Evolutionary conservation across 1,139 yeast species (phyloP), one percentile per base, ranked within the genome.

Genomic region (Blastobotrys indianensis): DNA sequence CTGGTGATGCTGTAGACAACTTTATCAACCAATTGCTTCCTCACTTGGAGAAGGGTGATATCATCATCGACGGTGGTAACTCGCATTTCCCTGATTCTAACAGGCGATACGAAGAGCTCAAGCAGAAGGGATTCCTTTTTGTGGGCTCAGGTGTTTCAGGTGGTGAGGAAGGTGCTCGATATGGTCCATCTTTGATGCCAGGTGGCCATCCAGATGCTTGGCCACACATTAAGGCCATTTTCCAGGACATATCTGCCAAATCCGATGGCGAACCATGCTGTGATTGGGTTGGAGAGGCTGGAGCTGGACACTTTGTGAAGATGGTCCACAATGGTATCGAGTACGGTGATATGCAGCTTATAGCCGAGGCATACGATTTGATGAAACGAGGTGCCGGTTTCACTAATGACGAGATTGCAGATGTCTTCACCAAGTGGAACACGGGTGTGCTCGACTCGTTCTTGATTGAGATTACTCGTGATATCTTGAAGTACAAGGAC

Each of bases 251-350:
- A 62, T 75, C 97, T 50, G 98, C 98, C 65, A 87, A 92, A 77
- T 71, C 95, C 54, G 97, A 92, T 64, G 97, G 96, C 62, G 97
- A 92, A 74, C 96, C 98, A 67, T 92, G 98, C 76, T 92, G 98
- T 75, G 98, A 92, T 80, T 92, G 98, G 98, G 97, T 92, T 63
- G 98, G 98, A 65, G 95, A 90, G 62, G 95, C 94, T 50, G 98
- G 98, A 71, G 81, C 97, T 46, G 98, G 98, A 66, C 98, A 92
- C 75, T 92, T 85, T 75, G 97, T 92, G 68, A 92, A 92, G 79
- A 92, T 92, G 98, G 97, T 92, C 60, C 98, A 92, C 80, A 92
- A 92, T 70, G 98, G 98, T 85, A 92, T 92, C 64, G 98, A 92
- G 74, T 92, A 92, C 72, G 98, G 98, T 80, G 98, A 92, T 74